Base-by-base conservation (phyloP, 2,329 filamentous ascomycete species). In the Cercospora janseana region DNA sequence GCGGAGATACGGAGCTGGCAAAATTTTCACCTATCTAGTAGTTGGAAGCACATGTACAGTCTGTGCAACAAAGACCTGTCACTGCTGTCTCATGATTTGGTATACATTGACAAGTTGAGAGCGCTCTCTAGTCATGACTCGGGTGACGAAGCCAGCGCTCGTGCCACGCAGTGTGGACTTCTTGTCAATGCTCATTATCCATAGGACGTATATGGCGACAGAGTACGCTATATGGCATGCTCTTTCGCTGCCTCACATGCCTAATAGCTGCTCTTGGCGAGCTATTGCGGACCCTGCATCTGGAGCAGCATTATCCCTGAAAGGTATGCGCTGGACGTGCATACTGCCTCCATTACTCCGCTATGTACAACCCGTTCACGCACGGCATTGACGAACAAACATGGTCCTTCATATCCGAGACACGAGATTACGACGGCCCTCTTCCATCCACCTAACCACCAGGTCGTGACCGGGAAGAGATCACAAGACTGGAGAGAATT, bases 341-440 rank as follows among this genome's bases (percentile, higher is more conserved):
- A 38, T 45, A 34, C n/a, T 18, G 20, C 44, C 37, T 35, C 31
- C 31, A 35, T 46, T 28, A 24, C 42, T 45, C 42, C 42, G 42
- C 42, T 24, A 34, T 34, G 27, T 45, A 31, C 28, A 28, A 7
- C 21, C 20, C n/a, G 42, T 15, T 15, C n/a, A 21, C 34, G 34
- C 34, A 21, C 34, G 34, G 34, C 34, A 38, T 38, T 38, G 34
- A 38, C 18, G 24, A 21, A 34, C 26, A 21, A 12, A 24, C 13
- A 45, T 9, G 29, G 42, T 31, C 13, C 18, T n/a, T 21, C 42
- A 32, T 37, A 31, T 31, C 44, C 44, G 44, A 46, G 44, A 31
- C 32, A 46, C 32, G 44, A 46, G 31, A 46, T 46, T 46, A 38
- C 44, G 44, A 31, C 44, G 44, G 20, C 32, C 44, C 32, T 28